Evolutionary conservation across 345 rosid genomes (phyloP).

Genomic region (Eucalyptus cloeziana): DNA sequence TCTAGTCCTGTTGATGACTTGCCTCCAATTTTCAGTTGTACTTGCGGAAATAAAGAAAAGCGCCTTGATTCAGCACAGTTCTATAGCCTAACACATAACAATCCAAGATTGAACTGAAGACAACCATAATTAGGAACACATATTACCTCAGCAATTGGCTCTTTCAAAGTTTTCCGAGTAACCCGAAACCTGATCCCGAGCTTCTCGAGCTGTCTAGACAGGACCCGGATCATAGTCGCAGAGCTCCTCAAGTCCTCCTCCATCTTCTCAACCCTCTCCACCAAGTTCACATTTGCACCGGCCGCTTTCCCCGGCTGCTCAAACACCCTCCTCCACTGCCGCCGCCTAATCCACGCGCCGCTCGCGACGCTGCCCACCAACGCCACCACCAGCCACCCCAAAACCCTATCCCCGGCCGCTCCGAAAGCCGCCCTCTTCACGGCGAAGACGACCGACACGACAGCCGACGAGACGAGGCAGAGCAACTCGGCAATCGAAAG

Average conservation of each 20-base stretch:
- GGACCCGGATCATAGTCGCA: slow-evolving; percentile 41
- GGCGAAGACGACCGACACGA: not conserved
- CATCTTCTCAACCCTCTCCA: slow-evolving; percentile 65
- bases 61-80: rapidly evolving
- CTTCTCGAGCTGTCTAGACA: slow-evolving; percentile 89
- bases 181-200: slow-evolving; percentile 80
- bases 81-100: not conserved
- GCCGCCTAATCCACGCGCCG: slow-evolving; percentile 63
- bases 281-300: slow-evolving; percentile 31
- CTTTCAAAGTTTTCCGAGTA: slow-evolving; percentile 62
- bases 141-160: slow-evolving; percentile 69
- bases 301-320: slow-evolving; percentile 17
- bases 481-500: not conserved
- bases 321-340: slow-evolving; percentile 63
- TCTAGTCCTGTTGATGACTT: not conserved
- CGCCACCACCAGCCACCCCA: slow-evolving; percentile 40
- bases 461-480: not conserved
- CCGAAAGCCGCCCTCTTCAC: not conserved
- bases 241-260: slow-evolving; percentile 77
- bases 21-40: not conserved
- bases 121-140: not conserved
- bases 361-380: slow-evolving; percentile 40
- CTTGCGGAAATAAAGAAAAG: rapidly evolving
- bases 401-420: slow-evolving; percentile 38
- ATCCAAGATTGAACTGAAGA: not conserved